A percentile compares a stretch with the other conserved stretches of the same genome.
Evolutionary conservation across 371 early-diverging fungal species (phyloP).

Genomic region (Dichotomocladium elegans): DNA sequence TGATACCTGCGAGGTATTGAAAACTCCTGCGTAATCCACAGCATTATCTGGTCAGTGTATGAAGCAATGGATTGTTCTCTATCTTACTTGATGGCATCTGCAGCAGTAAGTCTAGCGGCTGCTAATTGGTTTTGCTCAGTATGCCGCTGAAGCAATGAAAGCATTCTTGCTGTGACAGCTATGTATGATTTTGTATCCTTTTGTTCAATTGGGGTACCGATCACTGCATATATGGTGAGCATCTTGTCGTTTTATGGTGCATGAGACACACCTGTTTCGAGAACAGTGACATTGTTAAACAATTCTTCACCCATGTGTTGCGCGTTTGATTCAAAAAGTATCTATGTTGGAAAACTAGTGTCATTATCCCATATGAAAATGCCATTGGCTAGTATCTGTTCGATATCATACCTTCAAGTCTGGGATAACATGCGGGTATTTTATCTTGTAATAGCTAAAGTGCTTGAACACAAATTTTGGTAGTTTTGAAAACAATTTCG

Average conservation of each 20-base stretch:
- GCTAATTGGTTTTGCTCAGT: neutral
- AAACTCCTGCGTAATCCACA: neutral
- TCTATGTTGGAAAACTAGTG: no score
- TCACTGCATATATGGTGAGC: no score
- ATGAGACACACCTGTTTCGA: no score
- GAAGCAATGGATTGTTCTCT: no score
- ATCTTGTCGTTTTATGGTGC: no score
- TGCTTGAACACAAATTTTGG: conserved; percentile 72
- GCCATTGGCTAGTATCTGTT: no score
- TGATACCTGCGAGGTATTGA: neutral
- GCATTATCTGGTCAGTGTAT: no score
- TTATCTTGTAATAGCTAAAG: conserved; percentile 67
- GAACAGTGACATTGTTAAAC: no score
- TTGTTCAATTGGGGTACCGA: no score
- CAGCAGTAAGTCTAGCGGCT: neutral
- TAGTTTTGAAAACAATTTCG: conserved; percentile 45
- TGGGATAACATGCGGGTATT: conserved; percentile 65
- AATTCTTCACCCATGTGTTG: no score
- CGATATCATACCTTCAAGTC: conserved; percentile 50
- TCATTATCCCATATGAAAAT: no score
- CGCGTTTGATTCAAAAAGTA: no score
- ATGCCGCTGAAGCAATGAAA: neutral
- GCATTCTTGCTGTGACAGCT: neutral
- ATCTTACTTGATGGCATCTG: conserved; percentile 24
- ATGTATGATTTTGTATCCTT: neutral